Conservation (phyloP, 2,329 filamentous ascomycete species). For the Hypoxylon sp. region DNA sequence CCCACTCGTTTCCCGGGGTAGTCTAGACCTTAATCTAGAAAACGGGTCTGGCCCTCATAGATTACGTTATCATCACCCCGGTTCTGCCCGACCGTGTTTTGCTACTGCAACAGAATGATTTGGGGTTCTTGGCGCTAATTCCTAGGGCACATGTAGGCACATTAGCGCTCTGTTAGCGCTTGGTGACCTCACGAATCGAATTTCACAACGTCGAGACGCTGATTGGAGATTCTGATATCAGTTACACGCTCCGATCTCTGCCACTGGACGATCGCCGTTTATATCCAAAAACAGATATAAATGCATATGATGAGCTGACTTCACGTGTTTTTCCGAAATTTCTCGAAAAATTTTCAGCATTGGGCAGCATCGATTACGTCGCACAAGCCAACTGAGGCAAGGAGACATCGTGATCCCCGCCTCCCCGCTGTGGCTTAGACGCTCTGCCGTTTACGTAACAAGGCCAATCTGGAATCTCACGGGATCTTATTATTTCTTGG, state of each 20-base stretch:
- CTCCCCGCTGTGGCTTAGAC: constrained; percentile 34
- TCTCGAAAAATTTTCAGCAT: constrained; percentile 23
- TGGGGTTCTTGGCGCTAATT: constrained; percentile 25
- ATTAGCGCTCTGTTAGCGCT: constrained; percentile 27
- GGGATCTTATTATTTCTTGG: constrained; percentile 32
- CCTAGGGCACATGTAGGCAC: not conserved
- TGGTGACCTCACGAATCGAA: constrained; percentile 33
- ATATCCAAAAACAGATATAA: constrained; percentile 8
- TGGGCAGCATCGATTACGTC: constrained; percentile 36
- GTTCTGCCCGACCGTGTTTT: constrained; percentile 35
- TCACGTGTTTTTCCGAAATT: constrained; percentile 30
- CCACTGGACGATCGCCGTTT: constrained; percentile 20
- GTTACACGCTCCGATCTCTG: constrained; percentile 2
- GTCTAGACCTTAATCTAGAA: constrained; percentile 38
- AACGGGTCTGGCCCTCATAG: constrained; percentile 24
- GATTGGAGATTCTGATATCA: constrained; percentile 29
- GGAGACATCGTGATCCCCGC: constrained; percentile 27
- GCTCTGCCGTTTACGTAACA: constrained; percentile 37
- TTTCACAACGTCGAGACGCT: constrained; percentile 27
- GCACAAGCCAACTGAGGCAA: constrained; percentile 22
- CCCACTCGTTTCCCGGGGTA: constrained; percentile 16
- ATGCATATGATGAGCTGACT: constrained; percentile 8
- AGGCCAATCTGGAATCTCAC: constrained; percentile 19
- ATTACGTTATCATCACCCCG: constrained; percentile 40
- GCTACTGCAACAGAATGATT: constrained; percentile 31